Base-by-base conservation (phyloP, 345 rosid species). In the Hevea brasiliensis region DNA sequence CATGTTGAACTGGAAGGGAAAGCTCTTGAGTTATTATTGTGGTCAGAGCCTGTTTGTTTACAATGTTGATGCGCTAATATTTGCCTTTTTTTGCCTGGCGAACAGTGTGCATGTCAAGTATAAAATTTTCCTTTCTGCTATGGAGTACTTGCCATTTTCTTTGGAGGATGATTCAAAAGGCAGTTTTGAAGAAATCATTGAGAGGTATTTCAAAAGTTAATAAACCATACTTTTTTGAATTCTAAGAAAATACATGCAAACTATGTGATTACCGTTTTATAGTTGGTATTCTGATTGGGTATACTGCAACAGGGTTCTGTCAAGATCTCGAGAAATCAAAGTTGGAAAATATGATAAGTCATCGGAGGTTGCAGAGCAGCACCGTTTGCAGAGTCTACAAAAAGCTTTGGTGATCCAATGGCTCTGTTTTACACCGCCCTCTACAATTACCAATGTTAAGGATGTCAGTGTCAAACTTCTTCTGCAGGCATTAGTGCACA, bases 351-450 rank as follows among this genome's bases (percentile, higher is more conserved):
- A 91, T 82, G 97, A 92, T 67, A 79, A 85, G 65, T 84, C 92
- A 79, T 82, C 87, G 68, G 96, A 91, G 73, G 89, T 92, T 82
- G 92, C 91, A 6, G 98, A 95, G 85, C 96, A 95, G 84, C 97
- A 92, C 70, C 92, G 92, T 73, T 82, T 86, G 82, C 96, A 86
- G 78, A 95, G 98, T 86, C 94, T 95, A 74, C 92, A 92, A 74
- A 95, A 95, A 78, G 98, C 99, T 76, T 87, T 84, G 84, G 94
- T 83, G 56, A 88, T 94, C 76, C 98, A 92, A 78, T 94, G 98
- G 97, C 95, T 94, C 70, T 94, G 98, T 87, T 94, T 94, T 80
- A 90, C 97, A 61, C 97, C 98, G 61, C 98, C 98, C 54, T 87
- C 95, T 67, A 90, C 97, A 58, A 89, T 88, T 80, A 67, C 83